Evolutionary conservation across 306 rosid genomes (phyloP).

Genomic region (Cicer arietinum): DNA sequence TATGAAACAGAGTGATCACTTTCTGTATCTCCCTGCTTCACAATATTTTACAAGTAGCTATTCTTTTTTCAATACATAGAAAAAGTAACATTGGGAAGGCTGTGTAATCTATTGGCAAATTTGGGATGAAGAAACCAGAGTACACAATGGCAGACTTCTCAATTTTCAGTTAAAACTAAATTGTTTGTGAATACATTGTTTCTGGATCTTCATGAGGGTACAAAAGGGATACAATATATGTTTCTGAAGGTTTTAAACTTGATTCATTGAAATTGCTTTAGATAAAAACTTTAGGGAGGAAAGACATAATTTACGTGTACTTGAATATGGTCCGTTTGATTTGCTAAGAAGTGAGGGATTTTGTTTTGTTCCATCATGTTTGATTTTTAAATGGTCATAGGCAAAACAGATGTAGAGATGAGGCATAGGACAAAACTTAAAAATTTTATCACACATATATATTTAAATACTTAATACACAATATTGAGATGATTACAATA

Average conservation of each 20-base stretch:
- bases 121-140: background rate
- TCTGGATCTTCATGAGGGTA: slow-evolving; percentile 13
- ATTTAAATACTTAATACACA: too few species aligned
- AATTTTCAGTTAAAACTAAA: slow-evolving; percentile 30
- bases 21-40: slow-evolving; percentile 7
- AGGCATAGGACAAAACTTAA: too few species aligned
- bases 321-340: background rate
- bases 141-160: background rate
- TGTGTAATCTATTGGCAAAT: background rate
- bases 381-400: background rate
- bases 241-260: slow-evolving; percentile 23
- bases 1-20: slow-evolving; percentile 16
- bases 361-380: background rate
- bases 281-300: background rate
- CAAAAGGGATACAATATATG: slow-evolving; percentile 24
- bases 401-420: background rate
- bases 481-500: too few species aligned
- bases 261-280: slow-evolving; percentile 7
- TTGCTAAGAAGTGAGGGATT: background rate
- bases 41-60: slow-evolving; percentile 7
- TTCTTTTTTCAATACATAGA: slow-evolving; percentile 8
- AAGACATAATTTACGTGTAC: background rate
- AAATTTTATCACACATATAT: too few species aligned
- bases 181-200: background rate
- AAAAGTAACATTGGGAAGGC: background rate